A percentile compares a stretch with the other conserved stretches of the same genome.
Conservation (phyloP, 306 rosid genomes). For the Hippophae tibetana region DNA sequence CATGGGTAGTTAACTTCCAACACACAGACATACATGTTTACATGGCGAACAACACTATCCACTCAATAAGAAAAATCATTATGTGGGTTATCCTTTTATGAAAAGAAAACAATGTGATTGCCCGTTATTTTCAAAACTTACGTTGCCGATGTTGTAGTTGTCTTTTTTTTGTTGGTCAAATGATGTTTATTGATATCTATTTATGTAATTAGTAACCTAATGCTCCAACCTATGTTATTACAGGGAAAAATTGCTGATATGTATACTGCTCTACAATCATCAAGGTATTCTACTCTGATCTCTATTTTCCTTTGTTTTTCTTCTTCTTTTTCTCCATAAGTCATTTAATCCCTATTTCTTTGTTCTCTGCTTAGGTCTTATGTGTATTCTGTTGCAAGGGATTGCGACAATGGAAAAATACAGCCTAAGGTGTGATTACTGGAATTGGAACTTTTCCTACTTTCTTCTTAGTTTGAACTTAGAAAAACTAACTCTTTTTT, state of each 20-base stretch:
- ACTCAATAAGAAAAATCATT: no score
- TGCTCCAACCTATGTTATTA: slow-evolving; percentile 19
- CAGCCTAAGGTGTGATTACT: slow-evolving; percentile 57
- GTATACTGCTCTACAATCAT: slow-evolving; percentile 84
- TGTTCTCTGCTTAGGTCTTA: slow-evolving; percentile 53
- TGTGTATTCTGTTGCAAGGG: slow-evolving; percentile 93
- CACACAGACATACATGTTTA: no score
- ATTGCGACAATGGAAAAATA: slow-evolving; percentile 73
- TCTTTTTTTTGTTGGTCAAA: no score
- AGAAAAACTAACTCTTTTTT: background rate
- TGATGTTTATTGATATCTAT: background rate
- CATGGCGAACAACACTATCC: no score
- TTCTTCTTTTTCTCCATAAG: background rate
- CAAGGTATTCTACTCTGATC: slow-evolving; percentile 47
- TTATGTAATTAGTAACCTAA: slow-evolving; percentile 11
- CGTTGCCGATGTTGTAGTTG: slow-evolving; percentile 1
- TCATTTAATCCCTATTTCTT: background rate
- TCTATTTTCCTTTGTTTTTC: slow-evolving; percentile 2
- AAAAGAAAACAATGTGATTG: background rate
- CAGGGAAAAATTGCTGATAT: slow-evolving; percentile 94
- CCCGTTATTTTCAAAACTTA: slow-evolving; percentile 9
- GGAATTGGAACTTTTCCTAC: slow-evolving; percentile 5
- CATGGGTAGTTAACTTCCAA: no score
- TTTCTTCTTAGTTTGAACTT: slow-evolving; percentile 2
- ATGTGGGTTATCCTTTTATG: no score